Conservation (phyloP, 164 flowering plant species). For the Vitis riparia region DNA sequence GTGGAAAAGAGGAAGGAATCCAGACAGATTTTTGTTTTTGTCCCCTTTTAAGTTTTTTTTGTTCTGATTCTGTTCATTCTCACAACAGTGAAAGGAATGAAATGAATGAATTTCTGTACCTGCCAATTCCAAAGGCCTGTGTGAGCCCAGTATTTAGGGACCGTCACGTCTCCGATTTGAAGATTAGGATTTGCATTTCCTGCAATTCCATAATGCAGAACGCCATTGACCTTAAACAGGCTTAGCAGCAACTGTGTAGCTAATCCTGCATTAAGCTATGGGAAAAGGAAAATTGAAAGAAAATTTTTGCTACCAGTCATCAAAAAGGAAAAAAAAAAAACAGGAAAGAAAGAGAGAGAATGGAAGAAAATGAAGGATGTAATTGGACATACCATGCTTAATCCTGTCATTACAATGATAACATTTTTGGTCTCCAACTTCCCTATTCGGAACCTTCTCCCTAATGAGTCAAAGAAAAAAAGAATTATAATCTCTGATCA, state of each 20-base stretch:
- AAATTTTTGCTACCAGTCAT: no score
- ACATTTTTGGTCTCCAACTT: conserved; percentile 32
- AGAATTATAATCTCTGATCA: no score
- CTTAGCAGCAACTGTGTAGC: conserved; percentile 55
- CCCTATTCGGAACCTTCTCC: conserved; percentile 47
- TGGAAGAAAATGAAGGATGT: neutral
- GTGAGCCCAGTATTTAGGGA: conserved; percentile 76
- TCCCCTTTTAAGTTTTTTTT: no score
- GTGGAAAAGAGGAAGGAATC: no score
- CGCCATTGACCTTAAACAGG: conserved; percentile 61
- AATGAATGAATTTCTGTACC: conserved; percentile 25
- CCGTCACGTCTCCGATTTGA: conserved; percentile 69
- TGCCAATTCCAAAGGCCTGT: conserved; percentile 85
- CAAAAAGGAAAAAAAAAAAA: neutral
- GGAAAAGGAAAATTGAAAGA: neutral
- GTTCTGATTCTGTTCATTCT: neutral
- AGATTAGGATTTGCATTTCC: conserved; percentile 72
- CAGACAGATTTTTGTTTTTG: no score
- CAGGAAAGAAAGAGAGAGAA: neutral
- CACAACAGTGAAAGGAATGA: neutral
- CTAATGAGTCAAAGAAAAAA: conserved; percentile 14
- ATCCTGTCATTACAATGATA: conserved; percentile 66
- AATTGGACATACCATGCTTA: conserved; percentile 47
- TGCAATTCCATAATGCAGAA: conserved; percentile 75
- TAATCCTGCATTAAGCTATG: conserved; percentile 63